Percentiles rank a stretch among this genome's conserved stretches.
These are phyloP conservation scores for Chaetomium fimeti DNA, from an alignment of 495 filamentous ascomycete species.

Conservation along the genomic window DNA sequence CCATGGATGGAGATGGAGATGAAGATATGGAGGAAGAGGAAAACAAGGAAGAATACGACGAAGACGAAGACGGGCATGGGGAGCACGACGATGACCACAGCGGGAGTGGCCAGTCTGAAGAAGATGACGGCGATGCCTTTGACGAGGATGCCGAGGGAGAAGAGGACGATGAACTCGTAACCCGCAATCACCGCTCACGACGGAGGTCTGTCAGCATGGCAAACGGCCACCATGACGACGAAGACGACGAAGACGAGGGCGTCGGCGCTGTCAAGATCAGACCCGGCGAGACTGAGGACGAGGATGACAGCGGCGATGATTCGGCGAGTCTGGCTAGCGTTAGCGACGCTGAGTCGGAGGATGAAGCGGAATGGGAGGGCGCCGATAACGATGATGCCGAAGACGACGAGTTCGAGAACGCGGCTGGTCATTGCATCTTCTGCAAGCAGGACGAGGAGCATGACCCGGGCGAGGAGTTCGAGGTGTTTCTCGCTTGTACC, in stretches of 20 bases:
- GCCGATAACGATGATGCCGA: slow-evolving; percentile 68
- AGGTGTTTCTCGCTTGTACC: slow-evolving; percentile 75
- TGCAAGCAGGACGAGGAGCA: slow-evolving; percentile 81
- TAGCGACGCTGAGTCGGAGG: slow-evolving; percentile 44
- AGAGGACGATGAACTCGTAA: slow-evolving; percentile 35
- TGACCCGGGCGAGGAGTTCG: slow-evolving; percentile 84
- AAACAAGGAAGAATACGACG: slow-evolving; percentile 42
- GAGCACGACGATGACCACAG: slow-evolving; percentile 42
- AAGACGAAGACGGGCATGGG: slow-evolving; percentile 47
- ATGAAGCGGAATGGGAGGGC: slow-evolving; percentile 55
- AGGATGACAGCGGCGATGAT: slow-evolving; percentile 37
- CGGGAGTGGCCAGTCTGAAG: slow-evolving; percentile 48
- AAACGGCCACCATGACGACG: slow-evolving; percentile 37
- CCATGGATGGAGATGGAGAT: slow-evolving; percentile 52
- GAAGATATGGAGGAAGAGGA: slow-evolving; percentile 46
- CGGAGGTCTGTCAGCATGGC: slow-evolving; percentile 40
- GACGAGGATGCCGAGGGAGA: slow-evolving; percentile 45
- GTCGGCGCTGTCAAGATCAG: slow-evolving; percentile 74
- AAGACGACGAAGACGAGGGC: slow-evolving; percentile 55
- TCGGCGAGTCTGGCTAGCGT: slow-evolving; percentile 26
- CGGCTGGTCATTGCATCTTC: slow-evolving; percentile 71
- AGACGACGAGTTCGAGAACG: slow-evolving; percentile 56
- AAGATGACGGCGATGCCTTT: slow-evolving; percentile 33
- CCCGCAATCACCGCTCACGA: slow-evolving; percentile 26
- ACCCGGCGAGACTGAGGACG: slow-evolving; percentile 53